A percentile compares a stretch with the other conserved stretches of the same genome.
Conservation (phyloP, 106 monocot genomes). For the Allium fistulosum region DNA sequence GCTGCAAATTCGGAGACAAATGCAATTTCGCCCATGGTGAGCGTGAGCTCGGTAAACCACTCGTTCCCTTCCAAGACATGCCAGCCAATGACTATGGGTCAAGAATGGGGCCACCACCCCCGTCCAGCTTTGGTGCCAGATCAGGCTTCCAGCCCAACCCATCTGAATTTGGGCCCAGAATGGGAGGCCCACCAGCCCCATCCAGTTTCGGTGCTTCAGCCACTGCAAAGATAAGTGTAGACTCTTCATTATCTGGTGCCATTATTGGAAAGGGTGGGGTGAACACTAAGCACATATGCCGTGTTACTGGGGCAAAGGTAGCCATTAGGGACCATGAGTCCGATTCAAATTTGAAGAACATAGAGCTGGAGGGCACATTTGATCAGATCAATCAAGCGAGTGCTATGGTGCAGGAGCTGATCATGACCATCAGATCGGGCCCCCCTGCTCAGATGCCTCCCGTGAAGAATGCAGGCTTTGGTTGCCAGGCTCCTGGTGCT, state of each 20-base stretch:
- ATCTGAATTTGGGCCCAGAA: background rate
- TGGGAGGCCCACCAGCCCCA: conserved; percentile 16
- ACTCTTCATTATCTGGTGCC: conserved; percentile 71
- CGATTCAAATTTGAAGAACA: conserved; percentile 58
- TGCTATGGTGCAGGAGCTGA: conserved; percentile 52
- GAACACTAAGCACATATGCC: conserved; percentile 70
- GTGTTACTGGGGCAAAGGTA: conserved; percentile 54
- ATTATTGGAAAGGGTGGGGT: conserved; percentile 75
- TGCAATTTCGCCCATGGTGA: conserved; percentile 74
- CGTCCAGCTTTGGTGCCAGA: conserved; percentile 1
- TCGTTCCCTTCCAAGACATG: conserved; percentile 9
- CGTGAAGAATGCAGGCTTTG: background rate
- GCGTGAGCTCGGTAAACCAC: conserved; percentile 51
- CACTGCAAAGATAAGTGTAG: conserved; percentile 72
- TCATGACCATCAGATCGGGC: conserved; percentile 34
- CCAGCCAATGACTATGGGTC: background rate
- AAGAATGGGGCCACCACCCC: conserved; percentile 12
- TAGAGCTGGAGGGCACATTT: conserved; percentile 71
- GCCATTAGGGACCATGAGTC: conserved; percentile 67
- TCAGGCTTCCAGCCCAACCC: too few species aligned
- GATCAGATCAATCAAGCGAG: conserved; percentile 73
- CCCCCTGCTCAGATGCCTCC: background rate
- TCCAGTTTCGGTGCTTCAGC: conserved; percentile 64
- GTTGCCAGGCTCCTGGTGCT: background rate
- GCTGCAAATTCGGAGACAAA: conserved; percentile 66